Evolutionary conservation across 169 alveolate genomes (phyloP), one percentile per base, ranked within the genome.

Genomic region (Cryptosporidium xiaoi): DNA sequence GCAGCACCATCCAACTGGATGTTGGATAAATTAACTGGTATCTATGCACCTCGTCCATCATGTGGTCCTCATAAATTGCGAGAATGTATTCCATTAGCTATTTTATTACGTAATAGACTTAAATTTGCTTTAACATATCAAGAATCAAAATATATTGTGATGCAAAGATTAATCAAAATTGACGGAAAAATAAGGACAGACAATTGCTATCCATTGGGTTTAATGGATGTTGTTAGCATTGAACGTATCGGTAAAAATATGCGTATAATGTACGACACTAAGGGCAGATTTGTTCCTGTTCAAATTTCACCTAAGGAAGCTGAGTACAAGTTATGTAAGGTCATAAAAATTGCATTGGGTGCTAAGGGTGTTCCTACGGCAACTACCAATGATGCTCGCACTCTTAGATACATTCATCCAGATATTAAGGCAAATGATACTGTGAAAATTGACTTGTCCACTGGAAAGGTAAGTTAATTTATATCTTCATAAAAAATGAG

Each of bases 1-100:
- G 95, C 95, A 87, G 99, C 99, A 90, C 99, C 99, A 31, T 94
- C 96, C 46, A 98, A 97, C 91, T 98, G 99, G 99, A 95, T 97
- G 99, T 94, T 98, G 85, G 96, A 95, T 94, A 98, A 98, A 93
- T 90, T 98, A 93, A 96, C 98, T 20, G 99, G 99, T 56, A 94
- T 93, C 66, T 97, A 95, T 90, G 96, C 96, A 16, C 96, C 96
- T 83, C 93, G 93, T 92, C 94, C 96, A 2, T 93, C 96, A 15
- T 93, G 95, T 65, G 98, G 99, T 40, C 99, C 99, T 16, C 99
- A 98, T 95, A 98, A 97, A 93, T 93, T 94, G 68, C 94, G 99
- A 46, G 99, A 97, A 93, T 96, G 99, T 92, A 91, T 97, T 68
- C 99, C 99, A 20, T 93, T 98, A 71, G 92, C 96, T 60, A 92